Percentiles rank a stretch among this genome's conserved stretches.
Evolutionary conservation across 2,329 filamentous ascomycete species (phyloP).

Genomic region (Coleophoma crateriformis): DNA sequence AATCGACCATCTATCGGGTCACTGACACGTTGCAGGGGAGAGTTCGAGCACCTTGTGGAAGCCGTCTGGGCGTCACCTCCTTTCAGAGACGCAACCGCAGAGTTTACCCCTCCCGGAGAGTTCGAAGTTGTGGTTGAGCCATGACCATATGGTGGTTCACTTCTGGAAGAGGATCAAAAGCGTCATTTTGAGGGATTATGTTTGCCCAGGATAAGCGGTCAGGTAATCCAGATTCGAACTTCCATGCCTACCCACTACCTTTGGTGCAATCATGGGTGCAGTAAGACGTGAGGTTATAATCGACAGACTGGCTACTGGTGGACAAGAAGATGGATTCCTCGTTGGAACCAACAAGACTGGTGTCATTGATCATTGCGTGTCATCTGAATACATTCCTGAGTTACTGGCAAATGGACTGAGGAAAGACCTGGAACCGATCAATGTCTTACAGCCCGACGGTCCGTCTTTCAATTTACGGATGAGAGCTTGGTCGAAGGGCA

Average conservation of each 20-base stretch:
- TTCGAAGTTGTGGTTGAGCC: slow-evolving; percentile 49
- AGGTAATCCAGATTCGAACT: slow-evolving; percentile 48
- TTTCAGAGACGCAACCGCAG: slow-evolving; percentile 43
- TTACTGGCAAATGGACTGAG: slow-evolving; percentile 32
- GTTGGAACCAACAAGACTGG: slow-evolving; percentile 36
- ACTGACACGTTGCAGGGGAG: slow-evolving; percentile 24
- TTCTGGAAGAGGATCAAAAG: slow-evolving; percentile 36
- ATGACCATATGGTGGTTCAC: slow-evolving; percentile 50
- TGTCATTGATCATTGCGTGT: slow-evolving; percentile 34
- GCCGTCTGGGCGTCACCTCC: slow-evolving; percentile 44
- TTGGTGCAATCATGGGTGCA: slow-evolving; percentile 42
- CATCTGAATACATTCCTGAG: slow-evolving; percentile 31
- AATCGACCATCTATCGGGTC: too few relatives aligned
- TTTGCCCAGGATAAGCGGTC: slow-evolving; percentile 41
- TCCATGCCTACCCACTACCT: slow-evolving; percentile 45
- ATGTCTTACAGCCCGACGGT: slow-evolving; percentile 57
- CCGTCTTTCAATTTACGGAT: slow-evolving; percentile 49
- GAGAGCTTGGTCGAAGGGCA: slow-evolving; percentile 41
- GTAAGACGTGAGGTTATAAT: slow-evolving; percentile 39
- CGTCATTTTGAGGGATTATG: slow-evolving; percentile 49
- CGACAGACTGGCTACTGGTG: slow-evolving; percentile 36
- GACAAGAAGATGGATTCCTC: slow-evolving; percentile 31
- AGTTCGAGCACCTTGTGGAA: slow-evolving; percentile 40
- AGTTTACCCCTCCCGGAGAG: slow-evolving; percentile 46
- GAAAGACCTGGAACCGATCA: slow-evolving; percentile 50